These are phyloP conservation scores for Penicillium salamii DNA, from an alignment of 495 filamentous ascomycete genomes.

Conservation along the genomic window DNA sequence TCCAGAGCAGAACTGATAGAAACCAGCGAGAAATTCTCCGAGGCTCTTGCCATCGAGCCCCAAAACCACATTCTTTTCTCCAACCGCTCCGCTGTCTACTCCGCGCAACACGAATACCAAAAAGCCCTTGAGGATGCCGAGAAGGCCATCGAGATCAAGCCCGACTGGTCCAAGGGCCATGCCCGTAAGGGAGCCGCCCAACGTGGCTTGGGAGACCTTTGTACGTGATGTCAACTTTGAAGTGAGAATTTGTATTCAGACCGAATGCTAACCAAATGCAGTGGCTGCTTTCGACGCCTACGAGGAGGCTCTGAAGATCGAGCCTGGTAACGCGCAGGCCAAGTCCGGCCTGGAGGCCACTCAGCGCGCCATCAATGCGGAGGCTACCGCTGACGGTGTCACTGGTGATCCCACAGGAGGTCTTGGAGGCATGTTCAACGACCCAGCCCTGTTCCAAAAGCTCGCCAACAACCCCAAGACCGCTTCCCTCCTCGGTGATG, in stretches of 20 bases:
- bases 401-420: slow-evolving; percentile 68
- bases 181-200: slow-evolving; percentile 86
- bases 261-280: slow-evolving; percentile 19
- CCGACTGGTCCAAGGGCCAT: slow-evolving; percentile 97
- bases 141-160: slow-evolving; percentile 90
- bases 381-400: slow-evolving; percentile 65
- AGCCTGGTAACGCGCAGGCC: slow-evolving; percentile 87
- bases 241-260: not conserved
- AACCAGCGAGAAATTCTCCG: slow-evolving; percentile 80
- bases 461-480: slow-evolving; percentile 94
- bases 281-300: slow-evolving; percentile 84
- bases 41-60: slow-evolving; percentile 88
- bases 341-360: slow-evolving; percentile 82
- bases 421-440: slow-evolving; percentile 86
- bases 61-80: slow-evolving; percentile 95
- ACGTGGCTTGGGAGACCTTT: slow-evolving; percentile 80
- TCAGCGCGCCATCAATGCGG: slow-evolving; percentile 81
- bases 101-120: slow-evolving; percentile 82
- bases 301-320: slow-evolving; percentile 85
- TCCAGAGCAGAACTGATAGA: slow-evolving; percentile 12
- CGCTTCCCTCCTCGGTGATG: slow-evolving; percentile 75
- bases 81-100: slow-evolving; percentile 94
- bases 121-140: slow-evolving; percentile 84
- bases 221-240: slow-evolving; percentile 38
- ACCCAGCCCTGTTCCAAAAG: slow-evolving; percentile 85